Conservation (phyloP, 1,284 basidiomycete genomes). For the Trametes versicolor region DNA sequence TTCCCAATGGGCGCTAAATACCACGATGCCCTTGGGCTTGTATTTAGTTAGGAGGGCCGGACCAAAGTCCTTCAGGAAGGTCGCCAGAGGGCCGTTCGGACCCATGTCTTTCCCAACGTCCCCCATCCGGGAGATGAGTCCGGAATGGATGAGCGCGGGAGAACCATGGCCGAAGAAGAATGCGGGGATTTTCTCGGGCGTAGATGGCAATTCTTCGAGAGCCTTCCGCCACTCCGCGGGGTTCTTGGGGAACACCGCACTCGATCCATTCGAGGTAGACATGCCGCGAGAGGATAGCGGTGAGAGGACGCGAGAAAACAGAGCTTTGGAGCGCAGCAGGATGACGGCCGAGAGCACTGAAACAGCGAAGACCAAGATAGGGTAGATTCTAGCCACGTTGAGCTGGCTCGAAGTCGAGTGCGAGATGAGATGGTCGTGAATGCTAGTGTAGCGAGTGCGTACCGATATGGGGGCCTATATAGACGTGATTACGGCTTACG, state of each 20-base stretch:
- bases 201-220: slow-evolving; percentile 66
- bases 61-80: slow-evolving; percentile 76
- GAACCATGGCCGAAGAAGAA: slow-evolving; percentile 84
- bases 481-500: slow-evolving; percentile 24
- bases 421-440: not conserved
- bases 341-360: slow-evolving; percentile 34
- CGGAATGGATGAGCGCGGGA: slow-evolving; percentile 59
- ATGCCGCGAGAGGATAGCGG: slow-evolving; percentile 28
- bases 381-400: slow-evolving; percentile 27
- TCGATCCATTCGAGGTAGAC: slow-evolving; percentile 29
- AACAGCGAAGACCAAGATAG: slow-evolving; percentile 24
- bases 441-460: not conserved
- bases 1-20: slow-evolving; percentile 87
- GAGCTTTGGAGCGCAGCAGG: slow-evolving; percentile 28
- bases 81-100: slow-evolving; percentile 62
- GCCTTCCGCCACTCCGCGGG: slow-evolving; percentile 63
- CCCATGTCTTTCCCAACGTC: slow-evolving; percentile 52
- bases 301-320: slow-evolving; percentile 28
- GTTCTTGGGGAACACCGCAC: slow-evolving; percentile 44
- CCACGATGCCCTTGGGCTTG: slow-evolving; percentile 76
- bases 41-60: slow-evolving; percentile 74
- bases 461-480: slow-evolving; percentile 5
- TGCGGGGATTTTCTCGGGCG: slow-evolving; percentile 69
- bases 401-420: not conserved
- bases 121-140: slow-evolving; percentile 32